A percentile compares a stretch with the other conserved stretches of the same genome.
Evolutionary conservation across 805 yeast species (phyloP).

Genomic region (Wickerhamomyces xylosicus): DNA sequence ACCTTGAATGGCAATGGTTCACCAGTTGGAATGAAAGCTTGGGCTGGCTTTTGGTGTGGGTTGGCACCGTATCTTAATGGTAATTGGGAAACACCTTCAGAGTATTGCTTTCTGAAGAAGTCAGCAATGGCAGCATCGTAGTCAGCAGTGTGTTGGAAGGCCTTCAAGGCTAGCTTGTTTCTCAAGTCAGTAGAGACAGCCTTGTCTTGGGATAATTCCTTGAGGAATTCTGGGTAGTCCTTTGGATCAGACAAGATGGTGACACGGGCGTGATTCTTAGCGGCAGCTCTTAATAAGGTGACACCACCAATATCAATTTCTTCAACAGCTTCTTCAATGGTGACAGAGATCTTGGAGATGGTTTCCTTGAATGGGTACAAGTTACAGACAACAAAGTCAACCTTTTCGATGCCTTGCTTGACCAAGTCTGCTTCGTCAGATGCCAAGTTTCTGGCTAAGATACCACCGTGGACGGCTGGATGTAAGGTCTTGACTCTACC

Average conservation of each 20-base stretch:
- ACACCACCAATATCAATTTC: constrained; percentile 99
- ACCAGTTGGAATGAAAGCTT: constrained; percentile 82
- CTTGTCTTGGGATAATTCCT: constrained; percentile 55
- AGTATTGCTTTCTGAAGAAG: constrained; percentile 93
- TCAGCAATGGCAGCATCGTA: constrained; percentile 94
- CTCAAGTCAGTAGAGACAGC: constrained; percentile 64
- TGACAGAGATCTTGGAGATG: constrained; percentile 88
- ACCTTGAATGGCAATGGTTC: constrained; percentile 84
- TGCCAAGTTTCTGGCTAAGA: constrained; percentile 87
- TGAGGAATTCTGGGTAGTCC: constrained; percentile 81
- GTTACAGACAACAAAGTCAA: constrained; percentile 95
- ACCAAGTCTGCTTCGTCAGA: constrained; percentile 82
- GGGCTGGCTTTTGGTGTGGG: constrained; percentile 99
- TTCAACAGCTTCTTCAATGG: constrained; percentile 95
- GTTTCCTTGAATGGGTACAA: constrained; percentile 98
- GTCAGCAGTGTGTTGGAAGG: constrained; percentile 97
- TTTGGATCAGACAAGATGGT: constrained; percentile 91
- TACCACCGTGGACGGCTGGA: constrained; percentile 98
- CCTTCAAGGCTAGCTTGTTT: constrained; percentile 85
- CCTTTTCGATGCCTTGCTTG: constrained; percentile 88
- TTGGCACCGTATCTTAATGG: constrained; percentile 97
- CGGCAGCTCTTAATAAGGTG: constrained; percentile 94
- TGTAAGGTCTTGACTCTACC: constrained; percentile 98
- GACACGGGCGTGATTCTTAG: constrained; percentile 95
- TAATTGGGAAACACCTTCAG: constrained; percentile 82